phyloP scores from a whole-genome alignment of 2,329 filamentous ascomycete genomes.

The Colletotrichum sp. region DNA sequence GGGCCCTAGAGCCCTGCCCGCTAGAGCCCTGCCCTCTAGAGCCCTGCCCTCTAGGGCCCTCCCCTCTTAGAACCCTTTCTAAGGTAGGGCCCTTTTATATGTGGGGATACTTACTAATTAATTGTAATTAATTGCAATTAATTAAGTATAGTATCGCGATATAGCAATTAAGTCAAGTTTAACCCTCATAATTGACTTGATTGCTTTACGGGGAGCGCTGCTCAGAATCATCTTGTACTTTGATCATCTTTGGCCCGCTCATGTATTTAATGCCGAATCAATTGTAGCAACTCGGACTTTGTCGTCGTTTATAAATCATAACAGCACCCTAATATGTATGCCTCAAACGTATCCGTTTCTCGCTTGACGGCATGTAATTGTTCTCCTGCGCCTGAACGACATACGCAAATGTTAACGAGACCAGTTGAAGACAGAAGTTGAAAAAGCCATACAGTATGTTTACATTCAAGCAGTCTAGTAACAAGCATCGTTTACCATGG shows the following conservation, averaged over 20 bases:
- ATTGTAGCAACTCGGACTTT: neutral
- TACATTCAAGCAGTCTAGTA: no score
- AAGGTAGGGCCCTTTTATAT: no score
- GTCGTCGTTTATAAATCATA: fast-evolving
- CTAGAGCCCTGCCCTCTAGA: no score
- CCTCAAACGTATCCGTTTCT: neutral
- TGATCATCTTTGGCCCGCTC: fast-evolving
- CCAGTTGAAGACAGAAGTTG: neutral
- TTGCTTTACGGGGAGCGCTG: no score
- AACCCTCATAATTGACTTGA: no score
- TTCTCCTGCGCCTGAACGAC: neutral
- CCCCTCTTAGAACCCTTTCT: no score
- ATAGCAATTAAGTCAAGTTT: no score
- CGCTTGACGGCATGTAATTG: neutral
- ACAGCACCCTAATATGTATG: neutral
- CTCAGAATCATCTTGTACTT: neutral
- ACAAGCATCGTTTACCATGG: neutral
- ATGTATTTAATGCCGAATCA: neutral
- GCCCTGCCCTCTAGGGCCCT: no score
- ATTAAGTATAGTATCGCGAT: no score
- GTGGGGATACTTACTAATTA: no score
- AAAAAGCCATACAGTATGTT: neutral
- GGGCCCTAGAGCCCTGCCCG: no score
- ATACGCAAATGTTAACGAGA: neutral
- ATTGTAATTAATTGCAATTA: no score